These are phyloP conservation scores for Plectranthus barbatus DNA, from an alignment of 257 asterid genomes.

Conservation along the genomic window DNA sequence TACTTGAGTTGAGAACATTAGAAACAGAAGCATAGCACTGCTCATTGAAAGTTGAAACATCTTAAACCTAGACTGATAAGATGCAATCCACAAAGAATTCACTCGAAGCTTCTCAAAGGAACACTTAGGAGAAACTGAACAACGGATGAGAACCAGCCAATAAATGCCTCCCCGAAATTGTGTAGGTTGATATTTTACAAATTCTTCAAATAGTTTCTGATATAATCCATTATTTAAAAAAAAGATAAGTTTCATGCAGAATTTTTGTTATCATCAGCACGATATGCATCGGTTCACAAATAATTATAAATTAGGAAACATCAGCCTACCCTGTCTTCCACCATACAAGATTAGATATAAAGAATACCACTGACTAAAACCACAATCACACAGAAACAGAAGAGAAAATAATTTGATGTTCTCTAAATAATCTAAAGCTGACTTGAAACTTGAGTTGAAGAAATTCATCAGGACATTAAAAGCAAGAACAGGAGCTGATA, in stretches of 20 bases:
- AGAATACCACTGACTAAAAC: neutral
- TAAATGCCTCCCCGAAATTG: neutral
- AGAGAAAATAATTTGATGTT: neutral
- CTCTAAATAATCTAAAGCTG: neutral
- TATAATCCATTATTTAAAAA: neutral
- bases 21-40: neutral
- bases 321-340: neutral
- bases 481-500: neutral
- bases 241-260: neutral
- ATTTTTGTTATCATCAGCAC: neutral
- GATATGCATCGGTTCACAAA: neutral
- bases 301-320: neutral
- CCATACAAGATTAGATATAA: neutral
- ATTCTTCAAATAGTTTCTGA: neutral
- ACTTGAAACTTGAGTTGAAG: constrained; percentile 1
- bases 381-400: neutral
- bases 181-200: neutral
- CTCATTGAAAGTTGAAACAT: neutral
- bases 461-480: neutral
- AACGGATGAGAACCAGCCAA: neutral
- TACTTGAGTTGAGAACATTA: constrained; percentile 2
- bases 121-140: neutral
- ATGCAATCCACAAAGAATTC: neutral
- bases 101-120: neutral
- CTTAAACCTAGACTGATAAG: neutral